phyloP scores from a whole-genome alignment of 2,329 filamentous ascomycete species.

The Curvularia sp. region DNA sequence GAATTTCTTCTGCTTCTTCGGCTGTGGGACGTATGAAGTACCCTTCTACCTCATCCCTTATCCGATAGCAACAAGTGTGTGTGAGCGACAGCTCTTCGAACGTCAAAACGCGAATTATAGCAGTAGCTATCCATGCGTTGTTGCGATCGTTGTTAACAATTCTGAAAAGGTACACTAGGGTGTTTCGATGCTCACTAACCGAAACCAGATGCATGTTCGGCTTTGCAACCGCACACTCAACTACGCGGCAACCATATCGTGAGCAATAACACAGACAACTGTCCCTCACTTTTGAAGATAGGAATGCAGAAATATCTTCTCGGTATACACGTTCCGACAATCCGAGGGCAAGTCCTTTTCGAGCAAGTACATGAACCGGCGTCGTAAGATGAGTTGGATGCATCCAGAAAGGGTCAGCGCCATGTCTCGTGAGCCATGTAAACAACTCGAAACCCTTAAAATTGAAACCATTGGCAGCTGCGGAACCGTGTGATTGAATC shows the following conservation, averaged over 20 bases:
- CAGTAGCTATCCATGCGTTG: not conserved
- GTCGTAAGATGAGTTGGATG: not conserved
- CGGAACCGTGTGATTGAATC: not conserved
- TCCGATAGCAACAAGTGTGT: not conserved
- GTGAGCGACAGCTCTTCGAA: not conserved
- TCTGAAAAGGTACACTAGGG: not conserved
- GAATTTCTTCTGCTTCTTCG: not conserved
- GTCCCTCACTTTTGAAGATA: not conserved
- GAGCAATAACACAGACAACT: not conserved
- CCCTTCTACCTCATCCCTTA: not conserved
- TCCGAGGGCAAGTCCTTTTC: rapidly evolving
- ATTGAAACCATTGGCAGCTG: no score
- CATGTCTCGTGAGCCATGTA: not conserved
- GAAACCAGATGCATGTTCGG: no score
- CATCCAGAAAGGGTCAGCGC: not conserved
- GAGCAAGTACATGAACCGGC: not conserved
- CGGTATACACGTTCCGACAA: not conserved
- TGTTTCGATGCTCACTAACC: no score
- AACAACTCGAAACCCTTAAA: not conserved
- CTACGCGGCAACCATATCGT: not conserved
- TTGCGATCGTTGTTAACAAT: not conserved
- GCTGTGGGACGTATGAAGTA: not conserved
- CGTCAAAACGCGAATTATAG: not conserved
- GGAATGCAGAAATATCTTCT: not conserved
- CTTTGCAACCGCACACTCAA: not conserved